Evolutionary conservation across 2,329 filamentous ascomycete species (phyloP), one percentile per base, ranked within the genome.

Genomic region (Paracorniculantispora psalliotae): DNA sequence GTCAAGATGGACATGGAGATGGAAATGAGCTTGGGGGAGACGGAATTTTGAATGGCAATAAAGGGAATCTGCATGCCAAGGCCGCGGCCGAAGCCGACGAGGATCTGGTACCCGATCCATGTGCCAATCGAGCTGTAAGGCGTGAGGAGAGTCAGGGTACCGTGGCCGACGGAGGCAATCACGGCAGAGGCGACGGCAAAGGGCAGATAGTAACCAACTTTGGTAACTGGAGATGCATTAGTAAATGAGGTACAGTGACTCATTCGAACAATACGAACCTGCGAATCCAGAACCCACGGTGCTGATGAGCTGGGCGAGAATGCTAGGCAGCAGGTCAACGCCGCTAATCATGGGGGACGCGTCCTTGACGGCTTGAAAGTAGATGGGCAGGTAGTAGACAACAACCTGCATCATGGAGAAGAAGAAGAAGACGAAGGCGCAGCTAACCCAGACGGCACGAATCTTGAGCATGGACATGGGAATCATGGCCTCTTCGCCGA

Each of bases 391-490:
- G 59, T 56, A 53, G 44, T 55, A 47, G 46, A 52, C 28, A 48
- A 57, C 19, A 46, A 44, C 25, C 17, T 30, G 26, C 15, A 43
- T 28, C 17, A 28, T 55, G 52, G n/a, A 12, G 21, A 55, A 55
- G 52, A 57, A 39, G 30, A 57, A 57, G 44, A 57, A 43, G 30
- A 35, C 19, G 21, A 68, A 61, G 48, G 64, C 68, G 53, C 71
- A 67, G 17, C 69, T 71, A 15, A 71, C 65, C n/a, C 68, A 44
- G 37, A 77, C 69, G 52, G 69, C 72, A 28, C 72, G 71, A 57
- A 75, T 68, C 54, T 62, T 66, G 61, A 75, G 67, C 46, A 77
- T 71, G 4, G 70, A 68, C 17, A 69, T 71, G 4, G 74, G 69
- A 4, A 75, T 64, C 2, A 70, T 76, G 2, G 73, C 74, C 1